Conservation (phyloP, 768 basidiomycete genomes). For the Tulasnella sp. region DNA sequence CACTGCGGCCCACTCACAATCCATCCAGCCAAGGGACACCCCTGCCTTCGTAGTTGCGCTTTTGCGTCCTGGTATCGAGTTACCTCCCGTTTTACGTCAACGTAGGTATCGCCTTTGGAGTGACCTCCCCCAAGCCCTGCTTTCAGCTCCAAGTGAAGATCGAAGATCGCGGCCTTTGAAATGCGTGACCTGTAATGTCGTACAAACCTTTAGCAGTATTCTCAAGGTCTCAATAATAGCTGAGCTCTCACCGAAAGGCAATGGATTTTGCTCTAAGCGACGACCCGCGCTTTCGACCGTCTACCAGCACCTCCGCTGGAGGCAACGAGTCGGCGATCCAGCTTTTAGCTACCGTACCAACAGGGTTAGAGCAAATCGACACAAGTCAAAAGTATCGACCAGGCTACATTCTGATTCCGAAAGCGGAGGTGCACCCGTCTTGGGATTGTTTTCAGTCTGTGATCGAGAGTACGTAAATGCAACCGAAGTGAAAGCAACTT, state of each 20-base stretch:
- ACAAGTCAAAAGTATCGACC: conserved; percentile 18
- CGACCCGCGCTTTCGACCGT: conserved; percentile 36
- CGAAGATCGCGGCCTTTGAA: conserved; percentile 3
- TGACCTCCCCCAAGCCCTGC: background rate
- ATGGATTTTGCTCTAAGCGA: background rate
- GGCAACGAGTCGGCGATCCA: conserved; percentile 45
- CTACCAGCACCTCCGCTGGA: conserved; percentile 56
- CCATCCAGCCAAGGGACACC: conserved; percentile 10
- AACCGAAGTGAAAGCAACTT: conserved; percentile 45
- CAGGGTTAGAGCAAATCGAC: background rate
- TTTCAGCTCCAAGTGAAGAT: background rate
- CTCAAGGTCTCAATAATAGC: too few relatives aligned
- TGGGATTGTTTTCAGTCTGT: conserved; percentile 17
- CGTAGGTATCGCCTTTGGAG: background rate
- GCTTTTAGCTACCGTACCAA: conserved; percentile 42
- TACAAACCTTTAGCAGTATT: too few relatives aligned
- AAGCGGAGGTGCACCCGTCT: conserved; percentile 22
- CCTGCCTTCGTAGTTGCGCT: background rate
- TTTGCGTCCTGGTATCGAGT: background rate
- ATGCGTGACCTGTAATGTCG: background rate
- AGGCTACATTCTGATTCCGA: conserved; percentile 76
- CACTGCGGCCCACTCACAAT: conserved; percentile 1
- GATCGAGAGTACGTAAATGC: conserved; percentile 49
- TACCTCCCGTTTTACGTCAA: background rate
- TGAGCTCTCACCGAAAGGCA: background rate